Base-by-base conservation (phyloP, 2,329 filamentous ascomycete species). In the Epichloe sibirici region DNA sequence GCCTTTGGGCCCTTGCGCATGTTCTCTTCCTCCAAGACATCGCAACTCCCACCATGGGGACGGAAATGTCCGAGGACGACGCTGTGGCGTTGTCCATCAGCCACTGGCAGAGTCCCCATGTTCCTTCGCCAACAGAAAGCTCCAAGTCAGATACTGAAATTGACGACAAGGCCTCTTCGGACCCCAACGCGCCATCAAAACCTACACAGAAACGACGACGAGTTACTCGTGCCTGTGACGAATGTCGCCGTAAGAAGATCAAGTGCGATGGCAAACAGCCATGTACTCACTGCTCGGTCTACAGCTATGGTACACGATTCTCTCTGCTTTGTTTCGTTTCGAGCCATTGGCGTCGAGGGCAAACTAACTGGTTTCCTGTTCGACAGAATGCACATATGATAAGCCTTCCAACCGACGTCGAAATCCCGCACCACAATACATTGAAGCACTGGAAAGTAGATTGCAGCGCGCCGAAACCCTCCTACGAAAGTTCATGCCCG, bases 271-370 rank as follows among this genome's bases (percentile, higher is more conserved):
- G 86, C 59, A 89, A 90, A 67, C 86, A 90, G 65, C 88, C 88
- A 9, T 93, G 88, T 69, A 96, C 90, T 0, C 93, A 97, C 69
- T 98, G 93, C 68, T 95, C 90, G 11, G 90, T 97, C 48, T 98
- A 98, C 69, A 96, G 90, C 66, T 98, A 98, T 74, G 91, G 93
- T 96, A 77, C 65, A 77, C 61, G 3, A 11, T n/a, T 23, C 31
- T 34, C 21, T 31, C 34, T 39, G 42, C 13, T 37, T 38, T 45
- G 48, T 12, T 37, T 42, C 28, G n/a, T 12, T n/a, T 40, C 12
- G 11, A 34, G 38, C 15, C 25, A 45, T 34, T 25, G 9, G 15
- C 28, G 28, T 43, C 12, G 8, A 49, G 25, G 11, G n/a, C 28
- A 23, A 35, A 15, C 48, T 42, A 35, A 48, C 46, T 40, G 37